Evolutionary conservation across 768 basidiomycete genomes (phyloP).

Genomic region (Russula brevipes): DNA sequence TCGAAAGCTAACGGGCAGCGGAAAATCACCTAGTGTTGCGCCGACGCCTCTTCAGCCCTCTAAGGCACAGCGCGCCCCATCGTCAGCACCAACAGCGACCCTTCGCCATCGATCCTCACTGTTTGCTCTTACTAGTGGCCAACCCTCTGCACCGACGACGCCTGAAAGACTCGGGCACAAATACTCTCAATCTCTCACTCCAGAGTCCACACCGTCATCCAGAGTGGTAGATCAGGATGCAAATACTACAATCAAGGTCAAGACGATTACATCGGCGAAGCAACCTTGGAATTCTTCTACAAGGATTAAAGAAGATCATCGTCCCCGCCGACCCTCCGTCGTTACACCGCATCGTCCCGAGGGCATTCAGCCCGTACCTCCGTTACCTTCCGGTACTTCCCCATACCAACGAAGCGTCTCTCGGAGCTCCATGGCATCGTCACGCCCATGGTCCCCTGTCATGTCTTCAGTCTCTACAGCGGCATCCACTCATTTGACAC

Average conservation of each 20-base stretch:
- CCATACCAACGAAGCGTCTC: conserved; percentile 24
- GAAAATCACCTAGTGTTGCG: conserved; percentile 30
- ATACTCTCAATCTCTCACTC: conserved; percentile 65
- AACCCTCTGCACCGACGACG: conserved; percentile 44
- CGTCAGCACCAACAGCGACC: conserved; percentile 49
- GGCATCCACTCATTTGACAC: conserved; percentile 34
- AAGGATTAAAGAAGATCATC: conserved; percentile 60
- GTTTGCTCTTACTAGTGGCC: conserved; percentile 44
- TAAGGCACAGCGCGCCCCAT: conserved; percentile 42
- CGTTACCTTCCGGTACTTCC: conserved; percentile 6
- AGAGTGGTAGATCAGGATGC: conserved; percentile 35
- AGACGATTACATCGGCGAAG: conserved; percentile 8
- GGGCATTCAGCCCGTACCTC: conserved; percentile 4
- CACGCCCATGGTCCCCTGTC: conserved; percentile 25
- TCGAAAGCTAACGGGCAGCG: conserved; percentile 53
- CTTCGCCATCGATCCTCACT: conserved; percentile 63
- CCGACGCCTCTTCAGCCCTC: conserved; percentile 45
- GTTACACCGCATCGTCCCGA: conserved; percentile 27
- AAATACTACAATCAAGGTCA: conserved; percentile 40
- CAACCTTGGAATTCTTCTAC: conserved; percentile 79
- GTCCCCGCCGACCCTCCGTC: conserved; percentile 46
- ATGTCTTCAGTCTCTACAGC: conserved; percentile 24
- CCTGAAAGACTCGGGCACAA: conserved; percentile 60
- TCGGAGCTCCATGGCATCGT: conserved; percentile 25
- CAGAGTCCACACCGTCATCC: conserved; percentile 56